Base-by-base conservation (phyloP, 306 rosid species). In the Delonix regia region DNA sequence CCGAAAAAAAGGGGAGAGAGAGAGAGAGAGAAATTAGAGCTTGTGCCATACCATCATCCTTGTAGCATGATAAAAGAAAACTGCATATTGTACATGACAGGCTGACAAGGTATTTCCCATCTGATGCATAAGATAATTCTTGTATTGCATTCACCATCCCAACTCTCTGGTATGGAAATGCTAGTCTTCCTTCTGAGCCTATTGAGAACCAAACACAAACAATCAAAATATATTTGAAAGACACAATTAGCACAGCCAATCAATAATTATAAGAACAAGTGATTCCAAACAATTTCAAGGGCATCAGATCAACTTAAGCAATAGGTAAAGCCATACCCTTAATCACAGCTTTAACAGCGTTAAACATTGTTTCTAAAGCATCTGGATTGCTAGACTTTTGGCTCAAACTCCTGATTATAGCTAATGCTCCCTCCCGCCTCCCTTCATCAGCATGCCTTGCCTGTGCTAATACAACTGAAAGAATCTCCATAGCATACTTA, bases 101-200 rank as follows among this genome's bases (percentile, higher is more conserved):
- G 80, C 56, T 81, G 77, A 65, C 73, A 56, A 91, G 80, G 66
- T 87, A 88, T 82, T 93, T 92, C 48, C 96, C 99, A 75, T 91
- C 98, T 16, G 97, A 91, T 71, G 96, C 88, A 83, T 86, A 80
- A 38, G 91, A 89, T 85, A 95, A 78, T 76, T 95, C 94, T 82
- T 89, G 93, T 76, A 95, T 83, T 13, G 85, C 90, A 81, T 86
- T 89, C 78, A 95, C 88, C 97, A 95, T 86, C 52, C 99, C 98
- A 78, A 87, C 83, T 83, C 99, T 87, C 89, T 95, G 99, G 88
- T 91, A 93, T 70, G 99, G 96, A 83, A 91, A 91, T 22, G 97
- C 87, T 78, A 95, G 90, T 83, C 99, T 95, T 83, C 99, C 99
- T 88, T 92, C 99, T 25, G 96, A 88, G 39, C 99, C 98, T 95